A percentile compares a stretch with the other conserved stretches of the same genome.
Conservation (phyloP, 768 basidiomycete genomes). For the Chiua virens region DNA sequence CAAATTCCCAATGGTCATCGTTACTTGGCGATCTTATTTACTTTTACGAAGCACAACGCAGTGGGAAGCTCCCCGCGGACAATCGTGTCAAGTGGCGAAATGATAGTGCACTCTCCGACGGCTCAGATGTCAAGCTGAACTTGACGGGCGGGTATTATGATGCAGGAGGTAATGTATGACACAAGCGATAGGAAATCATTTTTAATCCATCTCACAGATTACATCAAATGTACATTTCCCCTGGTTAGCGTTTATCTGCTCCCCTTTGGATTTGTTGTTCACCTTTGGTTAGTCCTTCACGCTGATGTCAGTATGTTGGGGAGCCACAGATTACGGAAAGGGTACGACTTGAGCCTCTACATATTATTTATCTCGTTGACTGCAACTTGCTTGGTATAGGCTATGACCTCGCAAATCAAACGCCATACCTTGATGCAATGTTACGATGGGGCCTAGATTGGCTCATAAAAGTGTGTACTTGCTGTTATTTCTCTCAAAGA, state of each 20-base stretch:
- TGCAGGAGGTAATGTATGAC: constrained; percentile 67
- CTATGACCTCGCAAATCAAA: constrained; percentile 84
- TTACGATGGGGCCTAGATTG: constrained; percentile 90
- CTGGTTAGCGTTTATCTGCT: constrained; percentile 47
- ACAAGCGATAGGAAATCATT: background rate
- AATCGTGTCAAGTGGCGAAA: constrained; percentile 90
- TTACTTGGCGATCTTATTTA: constrained; percentile 79
- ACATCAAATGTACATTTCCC: constrained; percentile 86
- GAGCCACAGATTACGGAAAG: constrained; percentile 78
- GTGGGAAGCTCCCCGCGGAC: constrained; percentile 63
- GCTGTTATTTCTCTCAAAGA: background rate
- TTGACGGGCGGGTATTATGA: constrained; percentile 90
- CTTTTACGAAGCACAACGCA: constrained; percentile 92
- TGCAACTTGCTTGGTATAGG: constrained; percentile 38
- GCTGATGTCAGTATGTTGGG: constrained; percentile 88
- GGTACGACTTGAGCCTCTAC: constrained; percentile 43
- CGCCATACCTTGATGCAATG: constrained; percentile 88
- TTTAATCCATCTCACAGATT: constrained; percentile 49
- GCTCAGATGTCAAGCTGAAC: constrained; percentile 69
- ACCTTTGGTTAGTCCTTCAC: constrained; percentile 60
- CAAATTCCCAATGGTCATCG: constrained; percentile 81
- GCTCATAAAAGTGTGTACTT: constrained; percentile 73
- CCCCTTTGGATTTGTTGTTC: background rate
- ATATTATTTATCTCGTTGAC: background rate
- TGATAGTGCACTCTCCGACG: constrained; percentile 75